phyloP scores from a whole-genome alignment of 1,284 basidiomycete species.

The Trichosporon sp. region DNA sequence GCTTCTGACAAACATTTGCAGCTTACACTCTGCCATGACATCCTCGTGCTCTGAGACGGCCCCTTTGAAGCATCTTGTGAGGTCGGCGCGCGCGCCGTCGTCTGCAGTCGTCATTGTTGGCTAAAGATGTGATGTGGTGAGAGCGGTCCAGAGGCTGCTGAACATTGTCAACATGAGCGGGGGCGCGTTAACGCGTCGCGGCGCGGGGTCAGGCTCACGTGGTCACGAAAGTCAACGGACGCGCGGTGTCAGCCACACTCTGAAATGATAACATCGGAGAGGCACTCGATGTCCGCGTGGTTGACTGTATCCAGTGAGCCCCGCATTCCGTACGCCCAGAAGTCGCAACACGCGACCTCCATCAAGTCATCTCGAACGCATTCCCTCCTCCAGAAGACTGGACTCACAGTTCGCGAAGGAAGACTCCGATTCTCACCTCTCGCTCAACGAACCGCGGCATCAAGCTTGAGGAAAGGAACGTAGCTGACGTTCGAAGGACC shows the following conservation, averaged over 20 bases:
- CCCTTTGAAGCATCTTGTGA: conserved; percentile 42
- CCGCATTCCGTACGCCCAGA: background rate
- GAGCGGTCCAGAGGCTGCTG: background rate
- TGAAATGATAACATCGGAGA: background rate
- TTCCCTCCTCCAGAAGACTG: background rate
- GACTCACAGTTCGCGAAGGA: no score
- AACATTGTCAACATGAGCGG: conserved; percentile 13
- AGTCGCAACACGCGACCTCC: background rate
- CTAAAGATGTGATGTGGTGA: background rate
- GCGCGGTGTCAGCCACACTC: background rate
- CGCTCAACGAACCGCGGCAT: background rate
- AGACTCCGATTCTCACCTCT: background rate
- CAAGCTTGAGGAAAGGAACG: background rate
- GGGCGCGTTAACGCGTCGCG: conserved; percentile 17
- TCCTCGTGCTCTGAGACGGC: conserved; percentile 48
- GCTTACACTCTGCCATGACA: conserved; percentile 53
- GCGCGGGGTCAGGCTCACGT: conserved; percentile 15
- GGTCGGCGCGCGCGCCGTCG: conserved; percentile 36
- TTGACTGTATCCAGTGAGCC: conserved; percentile 19
- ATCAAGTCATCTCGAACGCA: background rate
- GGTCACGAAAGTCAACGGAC: background rate
- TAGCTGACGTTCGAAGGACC: background rate
- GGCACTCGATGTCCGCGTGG: background rate
- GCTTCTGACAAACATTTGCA: background rate
- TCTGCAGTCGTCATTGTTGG: conserved; percentile 36